Evolutionary conservation across 495 filamentous ascomycete genomes (phyloP).

Genomic region (Cercophora newfieldiana): DNA sequence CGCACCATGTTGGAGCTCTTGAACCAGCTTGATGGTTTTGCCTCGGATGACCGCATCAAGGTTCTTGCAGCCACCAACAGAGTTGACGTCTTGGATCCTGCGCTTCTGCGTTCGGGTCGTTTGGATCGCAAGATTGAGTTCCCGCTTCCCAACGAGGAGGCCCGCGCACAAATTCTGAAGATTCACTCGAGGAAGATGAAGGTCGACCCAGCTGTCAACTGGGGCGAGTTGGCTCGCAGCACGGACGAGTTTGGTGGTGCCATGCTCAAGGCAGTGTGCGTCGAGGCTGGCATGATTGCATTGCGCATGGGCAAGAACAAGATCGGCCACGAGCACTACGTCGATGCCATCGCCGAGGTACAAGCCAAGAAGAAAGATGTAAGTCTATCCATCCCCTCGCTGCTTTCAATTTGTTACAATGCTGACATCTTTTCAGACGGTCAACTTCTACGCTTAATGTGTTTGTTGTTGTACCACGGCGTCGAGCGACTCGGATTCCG

Average conservation of each 20-base stretch:
- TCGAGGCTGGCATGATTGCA: constrained; percentile 99
- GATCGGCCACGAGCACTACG: constrained; percentile 97
- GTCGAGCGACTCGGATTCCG: neutral
- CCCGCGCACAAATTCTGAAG: constrained; percentile 92
- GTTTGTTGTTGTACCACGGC: neutral
- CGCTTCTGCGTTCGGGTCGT: constrained; percentile 88
- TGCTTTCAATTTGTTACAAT: neutral
- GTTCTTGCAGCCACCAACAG: constrained; percentile 97
- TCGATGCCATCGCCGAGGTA: constrained; percentile 96
- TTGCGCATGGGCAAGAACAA: constrained; percentile 87
- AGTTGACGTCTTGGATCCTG: constrained; percentile 95
- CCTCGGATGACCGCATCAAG: constrained; percentile 98
- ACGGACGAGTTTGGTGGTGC: constrained; percentile 99
- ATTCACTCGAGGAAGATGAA: constrained; percentile 99
- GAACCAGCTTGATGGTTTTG: constrained; percentile 98
- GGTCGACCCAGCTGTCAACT: constrained; percentile 91
- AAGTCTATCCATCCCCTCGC: constrained; percentile 38
- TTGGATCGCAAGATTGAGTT: constrained; percentile 99
- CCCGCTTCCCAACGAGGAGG: constrained; percentile 98
- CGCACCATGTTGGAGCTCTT: constrained; percentile 98
- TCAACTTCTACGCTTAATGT: constrained; percentile 60
- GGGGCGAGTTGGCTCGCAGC: constrained; percentile 89
- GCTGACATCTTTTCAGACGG: constrained; percentile 47
- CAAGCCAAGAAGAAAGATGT: constrained; percentile 96
- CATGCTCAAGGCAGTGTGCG: constrained; percentile 96